phyloP scores from a whole-genome alignment of 2,329 filamentous ascomycete genomes.

The Lecanicillium sp. region DNA sequence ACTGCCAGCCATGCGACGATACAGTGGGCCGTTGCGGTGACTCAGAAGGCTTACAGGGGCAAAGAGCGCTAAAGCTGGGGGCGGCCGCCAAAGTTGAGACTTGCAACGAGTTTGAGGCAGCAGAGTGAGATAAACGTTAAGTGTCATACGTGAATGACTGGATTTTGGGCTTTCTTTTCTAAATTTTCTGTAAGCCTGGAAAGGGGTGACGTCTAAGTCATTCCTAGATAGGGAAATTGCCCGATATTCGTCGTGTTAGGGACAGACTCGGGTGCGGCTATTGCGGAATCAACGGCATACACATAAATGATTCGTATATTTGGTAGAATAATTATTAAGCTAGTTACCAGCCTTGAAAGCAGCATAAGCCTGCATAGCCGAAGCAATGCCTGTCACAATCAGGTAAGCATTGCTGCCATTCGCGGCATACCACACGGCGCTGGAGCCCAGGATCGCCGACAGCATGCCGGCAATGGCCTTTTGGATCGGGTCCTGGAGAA shows the following conservation, averaged over 20 bases:
- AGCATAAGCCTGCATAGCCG: conserved; percentile 7
- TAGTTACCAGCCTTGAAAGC: conserved; percentile 6
- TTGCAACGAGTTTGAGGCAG: neutral
- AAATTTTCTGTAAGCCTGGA: no score
- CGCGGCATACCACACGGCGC: conserved; percentile 3
- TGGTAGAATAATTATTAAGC: neutral
- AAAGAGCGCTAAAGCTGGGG: neutral
- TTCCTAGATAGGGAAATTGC: no score
- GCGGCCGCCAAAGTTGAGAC: neutral
- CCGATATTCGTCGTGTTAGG: no score
- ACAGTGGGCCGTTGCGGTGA: conserved; percentile 9
- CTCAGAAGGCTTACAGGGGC: conserved; percentile 10
- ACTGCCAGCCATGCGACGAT: neutral
- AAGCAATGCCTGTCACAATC: neutral
- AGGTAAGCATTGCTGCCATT: conserved; percentile 4
- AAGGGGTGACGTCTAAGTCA: no score
- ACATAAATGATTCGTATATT: no score
- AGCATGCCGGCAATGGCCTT: conserved; percentile 5
- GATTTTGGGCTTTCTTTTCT: no score
- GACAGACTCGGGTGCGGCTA: no score
- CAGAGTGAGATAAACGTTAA: neutral
- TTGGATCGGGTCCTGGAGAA: conserved; percentile 10
- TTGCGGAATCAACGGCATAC: no score
- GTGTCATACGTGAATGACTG: neutral
- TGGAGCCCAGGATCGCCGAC: neutral